Base-by-base conservation (phyloP, 371 early-diverging fungal genomes). In the Mucor velutinosus region DNA sequence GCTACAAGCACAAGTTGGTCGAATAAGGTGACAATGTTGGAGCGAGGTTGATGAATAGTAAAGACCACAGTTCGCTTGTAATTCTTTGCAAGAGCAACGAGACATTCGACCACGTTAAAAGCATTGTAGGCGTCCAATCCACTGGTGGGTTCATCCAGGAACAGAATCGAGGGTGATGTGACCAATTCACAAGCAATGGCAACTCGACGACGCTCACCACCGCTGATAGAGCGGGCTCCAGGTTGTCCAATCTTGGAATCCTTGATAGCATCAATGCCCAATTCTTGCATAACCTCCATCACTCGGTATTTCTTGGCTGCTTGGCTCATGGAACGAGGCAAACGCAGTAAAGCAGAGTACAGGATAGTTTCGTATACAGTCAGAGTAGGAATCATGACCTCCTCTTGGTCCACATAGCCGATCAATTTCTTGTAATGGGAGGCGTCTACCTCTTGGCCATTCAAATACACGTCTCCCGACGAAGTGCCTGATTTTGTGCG, bases 11-110 rank as follows among this genome's bases (percentile, higher is more conserved):
- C 77, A 12, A 97, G 78, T 32, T 90, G 88, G 78, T 97, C 96
- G 81, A 99, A 96, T 65, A 94, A 76, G 19, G 90, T 83, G 56
- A 93, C 94, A 60, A 98, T 95, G 65, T 98, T 93, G 12, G 93
- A 90, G 11, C 97, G 87, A 5, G 99, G 99, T 72, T 98, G 99
- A 73, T 99, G 98, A 37, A 98, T 96, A 12, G 95, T 96, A 71
- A 94, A 92, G 7, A 98, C 83, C 19, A 99, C 89, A 0, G 98
- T 97, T 21, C 95, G 90, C 49, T 94, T 91, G 65, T 90, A 89
- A 27, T 86, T 81, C 27, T 89, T 84, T 0, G 98, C 97, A 27
- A 99, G 74, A 1, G 88, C 84, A 7, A 91, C 93, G n/a, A 99
- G 81, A 25, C 92, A 89, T 45, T 93, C 87, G 41, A 99, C 88